Conservation (phyloP, 202 grass and related monocot species). For the Eragrostis tef region DNA sequence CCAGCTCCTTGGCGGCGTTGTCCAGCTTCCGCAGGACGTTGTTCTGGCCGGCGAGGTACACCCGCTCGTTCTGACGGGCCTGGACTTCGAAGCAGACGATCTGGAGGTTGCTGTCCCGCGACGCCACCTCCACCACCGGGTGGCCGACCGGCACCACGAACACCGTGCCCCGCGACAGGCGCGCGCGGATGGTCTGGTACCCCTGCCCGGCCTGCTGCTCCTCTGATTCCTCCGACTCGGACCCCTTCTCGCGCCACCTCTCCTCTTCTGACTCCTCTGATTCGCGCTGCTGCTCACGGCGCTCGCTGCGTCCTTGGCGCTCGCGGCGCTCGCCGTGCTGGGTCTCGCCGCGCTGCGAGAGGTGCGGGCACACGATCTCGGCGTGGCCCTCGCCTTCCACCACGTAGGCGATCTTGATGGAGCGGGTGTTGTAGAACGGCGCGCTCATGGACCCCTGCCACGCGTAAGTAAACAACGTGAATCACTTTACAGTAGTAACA, state of each 20-base stretch:
- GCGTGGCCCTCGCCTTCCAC: slow-evolving; percentile 50
- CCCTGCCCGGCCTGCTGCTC: slow-evolving; percentile 20
- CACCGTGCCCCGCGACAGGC: slow-evolving; percentile 48
- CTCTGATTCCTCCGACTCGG: background rate
- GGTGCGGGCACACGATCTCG: slow-evolving; percentile 82
- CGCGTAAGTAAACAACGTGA: background rate
- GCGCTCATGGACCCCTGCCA: slow-evolving; percentile 73
- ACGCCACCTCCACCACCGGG: slow-evolving; percentile 59
- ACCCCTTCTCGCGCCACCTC: background rate
- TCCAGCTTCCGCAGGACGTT: slow-evolving; percentile 67
- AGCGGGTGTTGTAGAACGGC: slow-evolving; percentile 63
- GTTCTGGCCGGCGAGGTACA: slow-evolving; percentile 69
- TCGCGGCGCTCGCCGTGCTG: slow-evolving; percentile 6
- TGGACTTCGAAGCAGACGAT: slow-evolving; percentile 73
- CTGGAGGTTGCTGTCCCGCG: slow-evolving; percentile 56
- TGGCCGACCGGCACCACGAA: slow-evolving; percentile 71
- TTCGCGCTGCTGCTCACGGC: no score
- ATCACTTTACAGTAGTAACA: no score
- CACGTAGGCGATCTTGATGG: slow-evolving; percentile 61
- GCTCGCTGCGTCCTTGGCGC: background rate
- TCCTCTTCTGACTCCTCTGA: background rate
- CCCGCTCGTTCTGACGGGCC: slow-evolving; percentile 62
- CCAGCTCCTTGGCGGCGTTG: slow-evolving; percentile 62
- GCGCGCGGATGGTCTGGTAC: slow-evolving; percentile 52
- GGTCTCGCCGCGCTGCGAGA: slow-evolving; percentile 10